Conservation (phyloP, 306 rosid species). For the Arachis hypogaea region DNA sequence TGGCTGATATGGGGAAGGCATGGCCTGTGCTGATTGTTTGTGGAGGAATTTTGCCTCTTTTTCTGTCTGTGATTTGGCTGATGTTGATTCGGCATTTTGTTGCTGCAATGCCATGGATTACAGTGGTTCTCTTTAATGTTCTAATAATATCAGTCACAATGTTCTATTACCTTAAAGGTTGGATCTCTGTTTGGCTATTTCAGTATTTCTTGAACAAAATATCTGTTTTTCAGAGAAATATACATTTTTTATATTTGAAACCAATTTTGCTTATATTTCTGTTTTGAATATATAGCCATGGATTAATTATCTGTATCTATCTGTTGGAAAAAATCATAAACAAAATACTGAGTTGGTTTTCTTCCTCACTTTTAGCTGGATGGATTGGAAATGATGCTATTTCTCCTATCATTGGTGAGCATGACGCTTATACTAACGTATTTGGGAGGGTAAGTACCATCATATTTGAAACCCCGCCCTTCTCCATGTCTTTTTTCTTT, state of each 20-base stretch:
- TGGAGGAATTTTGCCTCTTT: constrained; percentile 88
- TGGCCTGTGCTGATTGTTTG: constrained; percentile 98
- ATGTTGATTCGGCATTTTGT: constrained; percentile 94
- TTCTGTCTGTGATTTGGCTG: constrained; percentile 94
- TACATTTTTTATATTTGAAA: constrained; percentile 30
- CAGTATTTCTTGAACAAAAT: constrained; percentile 21
- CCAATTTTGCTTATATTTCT: constrained; percentile 25
- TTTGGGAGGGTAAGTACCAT: constrained; percentile 79
- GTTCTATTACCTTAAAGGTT: constrained; percentile 91
- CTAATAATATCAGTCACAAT: constrained; percentile 83
- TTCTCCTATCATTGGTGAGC: constrained; percentile 90
- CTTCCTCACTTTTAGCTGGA: constrained; percentile 73
- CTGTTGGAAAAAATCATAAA: constrained; percentile 27
- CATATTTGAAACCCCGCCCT: constrained; percentile 20
- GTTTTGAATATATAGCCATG: constrained; percentile 11
- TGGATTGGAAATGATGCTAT: constrained; percentile 94
- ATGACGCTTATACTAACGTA: constrained; percentile 75
- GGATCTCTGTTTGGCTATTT: constrained; percentile 34
- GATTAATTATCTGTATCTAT: constrained; percentile 2
- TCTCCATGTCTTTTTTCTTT: background rate
- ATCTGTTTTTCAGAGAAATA: constrained; percentile 1
- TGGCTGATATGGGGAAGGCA: constrained; percentile 95
- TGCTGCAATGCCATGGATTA: constrained; percentile 97
- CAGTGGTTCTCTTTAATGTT: constrained; percentile 74
- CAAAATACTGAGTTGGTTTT: constrained; percentile 40